Evolutionary conservation across 805 yeast species (phyloP).

Genomic region (Lipomyces oligophaga): DNA sequence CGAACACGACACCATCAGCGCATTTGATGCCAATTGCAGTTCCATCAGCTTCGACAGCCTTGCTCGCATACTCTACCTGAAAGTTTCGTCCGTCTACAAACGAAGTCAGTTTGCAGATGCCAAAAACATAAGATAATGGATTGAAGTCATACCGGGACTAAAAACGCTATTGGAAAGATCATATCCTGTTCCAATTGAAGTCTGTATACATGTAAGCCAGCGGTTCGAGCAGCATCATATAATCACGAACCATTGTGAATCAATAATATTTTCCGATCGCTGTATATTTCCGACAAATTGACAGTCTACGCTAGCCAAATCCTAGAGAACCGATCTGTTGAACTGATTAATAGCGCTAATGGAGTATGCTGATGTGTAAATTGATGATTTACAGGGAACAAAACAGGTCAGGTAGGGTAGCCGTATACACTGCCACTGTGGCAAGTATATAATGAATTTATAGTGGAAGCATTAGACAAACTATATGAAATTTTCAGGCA

Average conservation of each 20-base stretch:
- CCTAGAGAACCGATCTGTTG: no score
- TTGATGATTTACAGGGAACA: no score
- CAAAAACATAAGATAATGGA: background rate
- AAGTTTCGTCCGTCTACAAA: conserved; percentile 84
- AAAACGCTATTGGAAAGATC: conserved; percentile 96
- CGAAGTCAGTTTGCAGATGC: conserved; percentile 27
- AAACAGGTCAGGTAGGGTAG: no score
- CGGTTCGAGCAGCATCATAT: background rate
- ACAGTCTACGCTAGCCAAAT: no score
- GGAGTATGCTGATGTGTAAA: no score
- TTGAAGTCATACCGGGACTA: conserved; percentile 55
- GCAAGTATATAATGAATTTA: no score
- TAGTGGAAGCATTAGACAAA: no score
- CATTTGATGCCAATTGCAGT: conserved; percentile 91
- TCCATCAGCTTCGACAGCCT: conserved; percentile 97
- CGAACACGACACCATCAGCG: conserved; percentile 92
- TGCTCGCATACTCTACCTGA: conserved; percentile 96
- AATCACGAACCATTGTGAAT: conserved; percentile 1
- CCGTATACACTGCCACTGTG: no score
- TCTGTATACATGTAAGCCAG: conserved; percentile 1
- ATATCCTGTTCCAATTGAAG: conserved; percentile 98
- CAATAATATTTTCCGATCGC: no score
- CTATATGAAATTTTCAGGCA: no score
- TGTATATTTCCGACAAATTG: no score
- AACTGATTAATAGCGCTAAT: no score